These are phyloP conservation scores for Trichoderma hamatum DNA, from an alignment of 2,329 filamentous ascomycete genomes.

Conservation along the genomic window DNA sequence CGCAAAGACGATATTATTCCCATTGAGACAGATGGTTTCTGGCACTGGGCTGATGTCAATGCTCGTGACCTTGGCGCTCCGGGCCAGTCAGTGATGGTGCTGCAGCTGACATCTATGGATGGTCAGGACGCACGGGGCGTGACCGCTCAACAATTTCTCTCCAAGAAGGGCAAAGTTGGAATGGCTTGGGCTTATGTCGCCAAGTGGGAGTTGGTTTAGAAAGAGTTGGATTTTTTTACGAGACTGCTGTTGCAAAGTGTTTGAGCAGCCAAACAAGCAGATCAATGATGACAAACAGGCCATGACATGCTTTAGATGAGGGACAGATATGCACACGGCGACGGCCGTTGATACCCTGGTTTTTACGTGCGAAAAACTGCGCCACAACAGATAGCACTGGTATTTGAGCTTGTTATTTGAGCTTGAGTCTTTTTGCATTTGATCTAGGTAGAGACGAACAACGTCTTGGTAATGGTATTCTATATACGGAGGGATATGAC, in stretches of 20 bases:
- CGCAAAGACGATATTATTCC: constrained; percentile 68
- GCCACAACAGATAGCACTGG: not conserved
- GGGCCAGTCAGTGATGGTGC: constrained; percentile 69
- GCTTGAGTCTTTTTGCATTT: not conserved
- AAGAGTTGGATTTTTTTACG: not conserved
- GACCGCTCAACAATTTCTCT: constrained; percentile 50
- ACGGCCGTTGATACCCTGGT: not conserved
- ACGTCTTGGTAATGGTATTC: constrained; percentile 8
- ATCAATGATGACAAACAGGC: not conserved
- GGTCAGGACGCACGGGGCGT: constrained; percentile 53
- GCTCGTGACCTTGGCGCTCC: constrained; percentile 66
- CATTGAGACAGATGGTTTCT: constrained; percentile 75
- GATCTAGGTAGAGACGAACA: not conserved
- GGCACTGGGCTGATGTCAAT: constrained; percentile 80
- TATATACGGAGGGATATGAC: not conserved
- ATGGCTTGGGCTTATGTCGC: constrained; percentile 51
- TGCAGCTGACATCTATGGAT: constrained; percentile 58
- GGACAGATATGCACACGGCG: not conserved
- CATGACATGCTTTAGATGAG: not conserved
- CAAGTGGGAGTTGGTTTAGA: constrained; percentile 54
- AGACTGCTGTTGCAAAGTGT: not conserved
- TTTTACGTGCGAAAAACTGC: not conserved
- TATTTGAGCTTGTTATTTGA: not conserved
- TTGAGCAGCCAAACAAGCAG: not conserved
- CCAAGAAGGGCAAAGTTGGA: constrained; percentile 48